Evolutionary conservation across 306 rosid species (phyloP).

Genomic region (Citrullus colocynthis): DNA sequence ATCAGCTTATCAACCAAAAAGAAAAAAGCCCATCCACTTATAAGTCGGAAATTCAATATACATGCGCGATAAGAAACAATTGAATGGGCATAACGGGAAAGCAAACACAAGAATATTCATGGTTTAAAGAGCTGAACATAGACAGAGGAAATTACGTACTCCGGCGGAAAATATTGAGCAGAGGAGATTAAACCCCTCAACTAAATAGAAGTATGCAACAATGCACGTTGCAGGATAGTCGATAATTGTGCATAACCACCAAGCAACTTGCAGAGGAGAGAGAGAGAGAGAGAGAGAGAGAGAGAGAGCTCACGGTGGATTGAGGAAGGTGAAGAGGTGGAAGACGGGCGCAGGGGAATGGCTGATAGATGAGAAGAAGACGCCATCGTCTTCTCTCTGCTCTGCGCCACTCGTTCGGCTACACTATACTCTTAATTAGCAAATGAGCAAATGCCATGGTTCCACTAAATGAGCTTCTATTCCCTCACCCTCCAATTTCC

Average conservation of each 20-base stretch:
- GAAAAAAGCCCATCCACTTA: background rate
- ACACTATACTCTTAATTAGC: background rate
- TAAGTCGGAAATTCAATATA: background rate
- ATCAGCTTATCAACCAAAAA: background rate
- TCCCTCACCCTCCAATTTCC: too few species aligned
- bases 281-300: background rate
- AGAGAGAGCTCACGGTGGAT: constrained; percentile 17
- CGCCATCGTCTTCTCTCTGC: constrained; percentile 17
- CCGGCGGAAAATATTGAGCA: background rate
- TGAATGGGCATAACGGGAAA: background rate
- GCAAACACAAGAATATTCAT: background rate
- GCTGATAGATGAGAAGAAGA: constrained; percentile 40
- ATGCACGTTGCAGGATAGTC: background rate
- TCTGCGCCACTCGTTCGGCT: background rate
- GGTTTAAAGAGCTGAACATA: background rate
- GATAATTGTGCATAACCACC: background rate
- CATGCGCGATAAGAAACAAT: background rate
- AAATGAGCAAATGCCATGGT: background rate
- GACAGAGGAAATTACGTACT: background rate
- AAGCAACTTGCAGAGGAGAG: background rate
- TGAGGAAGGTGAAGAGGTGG: constrained; percentile 10
- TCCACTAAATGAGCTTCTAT: too few species aligned
- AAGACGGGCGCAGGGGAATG: constrained; percentile 24
- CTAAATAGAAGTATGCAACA: background rate
- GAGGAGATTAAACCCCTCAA: background rate